These are phyloP conservation scores for Raphanus raphanistrum DNA, from an alignment of 345 rosid genomes.

Conservation along the genomic window DNA sequence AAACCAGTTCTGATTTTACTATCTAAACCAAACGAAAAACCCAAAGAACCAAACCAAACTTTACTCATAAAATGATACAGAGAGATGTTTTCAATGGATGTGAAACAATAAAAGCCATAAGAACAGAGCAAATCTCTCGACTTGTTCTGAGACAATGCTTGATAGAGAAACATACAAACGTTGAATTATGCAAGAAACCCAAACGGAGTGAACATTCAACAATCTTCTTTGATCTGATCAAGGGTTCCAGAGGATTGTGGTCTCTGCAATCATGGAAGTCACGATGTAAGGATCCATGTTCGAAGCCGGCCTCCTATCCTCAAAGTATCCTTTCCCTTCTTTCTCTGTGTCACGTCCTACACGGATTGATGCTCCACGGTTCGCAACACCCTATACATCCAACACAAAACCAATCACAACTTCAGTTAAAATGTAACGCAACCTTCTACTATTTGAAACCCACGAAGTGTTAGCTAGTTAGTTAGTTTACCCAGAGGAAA, in stretches of 20 bases:
- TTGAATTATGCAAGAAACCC: conserved; percentile 11
- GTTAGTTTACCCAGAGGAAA: conserved; percentile 63
- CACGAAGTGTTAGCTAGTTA: background rate
- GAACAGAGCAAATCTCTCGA: conserved; percentile 21
- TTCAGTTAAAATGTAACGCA: background rate
- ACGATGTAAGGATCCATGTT: conserved; percentile 93
- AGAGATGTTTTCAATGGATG: background rate
- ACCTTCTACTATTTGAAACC: background rate
- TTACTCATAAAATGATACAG: background rate
- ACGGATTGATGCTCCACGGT: conserved; percentile 81
- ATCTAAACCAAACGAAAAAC: background rate
- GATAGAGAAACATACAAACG: conserved; percentile 23
- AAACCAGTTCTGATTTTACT: background rate
- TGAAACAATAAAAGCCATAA: background rate
- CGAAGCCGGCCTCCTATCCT: conserved; percentile 84
- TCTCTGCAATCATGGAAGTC: conserved; percentile 88
- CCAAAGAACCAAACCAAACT: background rate
- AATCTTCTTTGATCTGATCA: conserved; percentile 24
- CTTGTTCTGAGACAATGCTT: conserved; percentile 17
- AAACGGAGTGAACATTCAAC: background rate
- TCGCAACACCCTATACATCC: conserved; percentile 69
- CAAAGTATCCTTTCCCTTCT: conserved; percentile 78
- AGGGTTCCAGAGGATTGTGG: conserved; percentile 68
- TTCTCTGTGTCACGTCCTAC: conserved; percentile 80
- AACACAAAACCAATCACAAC: background rate